Conservation (phyloP, 169 alveolate species). For the Theileria parva region DNA sequence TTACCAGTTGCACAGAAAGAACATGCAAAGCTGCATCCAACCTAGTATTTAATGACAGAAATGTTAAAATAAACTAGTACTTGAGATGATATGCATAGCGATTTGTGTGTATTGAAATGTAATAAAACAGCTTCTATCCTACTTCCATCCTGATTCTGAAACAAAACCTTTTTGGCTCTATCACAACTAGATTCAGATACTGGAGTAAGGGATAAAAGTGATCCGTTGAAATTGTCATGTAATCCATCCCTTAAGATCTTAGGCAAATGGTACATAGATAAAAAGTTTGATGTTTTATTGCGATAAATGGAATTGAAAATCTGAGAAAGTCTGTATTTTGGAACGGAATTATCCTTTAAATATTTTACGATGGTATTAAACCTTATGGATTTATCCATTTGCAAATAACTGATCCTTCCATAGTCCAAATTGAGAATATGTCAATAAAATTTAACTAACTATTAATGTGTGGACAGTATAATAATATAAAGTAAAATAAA, state of each 20-base stretch:
- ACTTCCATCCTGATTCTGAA: constrained; percentile 77
- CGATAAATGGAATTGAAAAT: constrained; percentile 69
- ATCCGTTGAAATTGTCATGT: constrained; percentile 57
- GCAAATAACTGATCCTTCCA: not conserved
- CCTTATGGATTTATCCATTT: constrained; percentile 57
- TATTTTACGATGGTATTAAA: constrained; percentile 22
- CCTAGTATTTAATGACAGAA: constrained; percentile 37
- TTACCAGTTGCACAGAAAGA: constrained; percentile 87
- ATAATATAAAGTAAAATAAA: not conserved
- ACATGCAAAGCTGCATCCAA: constrained; percentile 83
- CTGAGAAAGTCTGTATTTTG: constrained; percentile 70
- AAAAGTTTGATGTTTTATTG: constrained; percentile 53
- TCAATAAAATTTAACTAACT: not conserved
- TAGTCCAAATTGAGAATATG: not conserved
- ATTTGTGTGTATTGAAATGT: constrained; percentile 79
- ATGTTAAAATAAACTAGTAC: constrained; percentile 14
- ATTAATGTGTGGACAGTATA: not conserved
- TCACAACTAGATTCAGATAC: constrained; percentile 67
- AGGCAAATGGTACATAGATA: constrained; percentile 75
- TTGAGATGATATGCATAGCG: constrained; percentile 84
- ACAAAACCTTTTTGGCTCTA: constrained; percentile 78
- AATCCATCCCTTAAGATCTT: constrained; percentile 63
- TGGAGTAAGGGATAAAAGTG: constrained; percentile 68
- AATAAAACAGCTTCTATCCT: constrained; percentile 81
- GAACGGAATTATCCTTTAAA: constrained; percentile 35